Evolutionary conservation across 192 early-diverging fungal genomes (phyloP), one percentile per base, ranked within the genome.

Genomic region (Coemansia furcata): DNA sequence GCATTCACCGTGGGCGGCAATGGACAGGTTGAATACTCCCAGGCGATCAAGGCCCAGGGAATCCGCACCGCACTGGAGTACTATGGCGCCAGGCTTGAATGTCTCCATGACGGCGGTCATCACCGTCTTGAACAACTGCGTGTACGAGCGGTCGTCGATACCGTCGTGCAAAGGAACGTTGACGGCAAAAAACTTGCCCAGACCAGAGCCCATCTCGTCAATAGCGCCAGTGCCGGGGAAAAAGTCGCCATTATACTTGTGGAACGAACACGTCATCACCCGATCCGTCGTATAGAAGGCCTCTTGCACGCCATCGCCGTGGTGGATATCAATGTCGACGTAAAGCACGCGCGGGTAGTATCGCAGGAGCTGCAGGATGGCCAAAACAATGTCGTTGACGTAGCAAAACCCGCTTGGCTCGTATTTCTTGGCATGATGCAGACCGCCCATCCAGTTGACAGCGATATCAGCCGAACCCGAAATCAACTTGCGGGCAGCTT

Each of bases 11-110:
- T 99, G 97, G 3, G 95, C 93, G 82, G 65, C 58, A 59, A 98
- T 94, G 0, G 94, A 96, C 39, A 99, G 73, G 77, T 98, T 98
- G 73, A 98, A 98, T 60, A 93, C 92, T 15, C 97, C 97, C 47
- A 99, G 83, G 29, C 95, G 89, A 72, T 99, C 97, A 11, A 95
- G 92, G 21, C 94, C 92, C 14, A 99, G 78, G 10, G 96, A 98
- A 73, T 99, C 97, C 8, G 95, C 96, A 54, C 97, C 97, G 76
- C 96, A 97, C 82, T 99, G 97, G 59, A 99, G 67, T 15, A 99
- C 94, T 49, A 99, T 86, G 6, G 93, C 95, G 19, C 89, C 88
- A 10, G 97, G 97, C 26, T 89, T 79, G 72, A 95, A 99, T 70
- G 90, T 92, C 59, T 94, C 91, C 91, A 99, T 96, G 35, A 98